Base-by-base conservation (phyloP, 2,329 filamentous ascomycete species). In the Epicoccum nigrum region DNA sequence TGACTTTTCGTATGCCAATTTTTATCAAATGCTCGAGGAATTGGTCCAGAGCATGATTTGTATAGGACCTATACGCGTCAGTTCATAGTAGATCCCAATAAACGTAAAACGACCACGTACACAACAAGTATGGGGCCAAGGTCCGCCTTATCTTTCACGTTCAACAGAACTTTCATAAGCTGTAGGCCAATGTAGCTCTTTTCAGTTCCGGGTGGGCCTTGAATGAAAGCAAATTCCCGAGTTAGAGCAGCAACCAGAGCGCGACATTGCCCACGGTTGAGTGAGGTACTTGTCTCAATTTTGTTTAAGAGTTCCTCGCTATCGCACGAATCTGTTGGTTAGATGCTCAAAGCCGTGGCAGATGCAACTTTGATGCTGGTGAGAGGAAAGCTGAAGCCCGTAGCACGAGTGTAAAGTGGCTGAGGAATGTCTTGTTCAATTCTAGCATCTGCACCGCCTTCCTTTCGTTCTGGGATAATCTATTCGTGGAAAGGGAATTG, bases 121-220 rank as follows among this genome's bases (percentile, higher is more conserved):
- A 68, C 64, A 16, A 67, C 57, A 9, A 83, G 55, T 4, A 83
- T 77, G 0, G 79, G 79, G 0, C 79, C 78, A 0, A 82, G 56
- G 0, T 64, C 44, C 0, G 60, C 70, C 15, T 55, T 62, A 0
- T 54, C 34, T 23, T 68, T 73, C 46, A 71, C 68, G 74, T 79
- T 9, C 74, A 87, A 62, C 5, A 87, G 63, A 0, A 79, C 76
- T 52, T 81, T 80, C 51, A 87, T 79, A n/a, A 89, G 65, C 34
- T 80, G 76, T 2, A 84, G 77, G 2, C 86, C 86, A 0, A 81
- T 77, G 56, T 81, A 88, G 4, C 77, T 82, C 63, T 90, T 90
- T 0, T 87, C 87, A 0, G 87, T 90, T 0, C 87, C 87, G 0
- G 87, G 87, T 0, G 87, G 87, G 0, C 87, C 87, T 71, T 90